phyloP scores from a whole-genome alignment of 2,329 filamentous ascomycete genomes.

The Ilyonectria destructans region DNA sequence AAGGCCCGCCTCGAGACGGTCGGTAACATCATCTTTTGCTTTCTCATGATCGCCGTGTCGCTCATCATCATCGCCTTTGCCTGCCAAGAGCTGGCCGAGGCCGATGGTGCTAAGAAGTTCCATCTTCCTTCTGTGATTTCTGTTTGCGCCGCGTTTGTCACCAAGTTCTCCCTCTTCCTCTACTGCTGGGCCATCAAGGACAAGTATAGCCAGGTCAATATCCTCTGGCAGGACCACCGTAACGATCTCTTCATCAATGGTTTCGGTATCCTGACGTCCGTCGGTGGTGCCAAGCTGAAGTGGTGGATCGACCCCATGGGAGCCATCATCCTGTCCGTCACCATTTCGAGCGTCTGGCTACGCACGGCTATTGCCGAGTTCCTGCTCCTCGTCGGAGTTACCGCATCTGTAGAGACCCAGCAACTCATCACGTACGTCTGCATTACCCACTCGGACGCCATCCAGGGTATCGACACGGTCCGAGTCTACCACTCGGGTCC shows the following conservation, averaged over 20 bases:
- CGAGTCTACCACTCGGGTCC: constrained; percentile 93
- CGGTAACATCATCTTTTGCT: constrained; percentile 96
- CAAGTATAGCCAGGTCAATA: constrained; percentile 91
- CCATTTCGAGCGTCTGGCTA: constrained; percentile 88
- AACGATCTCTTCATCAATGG: constrained; percentile 99
- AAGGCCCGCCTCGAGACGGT: constrained; percentile 96
- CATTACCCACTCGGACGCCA: constrained; percentile 88
- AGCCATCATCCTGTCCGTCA: constrained; percentile 84
- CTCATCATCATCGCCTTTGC: constrained; percentile 94
- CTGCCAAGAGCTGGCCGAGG: constrained; percentile 76
- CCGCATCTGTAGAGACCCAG: constrained; percentile 87
- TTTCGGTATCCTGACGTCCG: constrained; percentile 90
- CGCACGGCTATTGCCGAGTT: constrained; percentile 92
- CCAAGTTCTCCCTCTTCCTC: constrained; percentile 87
- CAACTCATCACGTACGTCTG: constrained; percentile 94
- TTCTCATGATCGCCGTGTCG: constrained; percentile 94
- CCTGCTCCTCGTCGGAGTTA: constrained; percentile 90
- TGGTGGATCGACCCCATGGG: constrained; percentile 98
- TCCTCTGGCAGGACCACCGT: constrained; percentile 96
- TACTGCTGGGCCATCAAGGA: constrained; percentile 95
- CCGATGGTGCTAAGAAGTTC: constrained; percentile 75
- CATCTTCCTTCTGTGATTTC: constrained; percentile 89
- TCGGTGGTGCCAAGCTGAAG: constrained; percentile 88
- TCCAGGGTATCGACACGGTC: constrained; percentile 94
- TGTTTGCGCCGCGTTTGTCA: constrained; percentile 86